Evolutionary conservation across 1,139 yeast genomes (phyloP).

Genomic region (Magnusiomyces tetraspermus): DNA sequence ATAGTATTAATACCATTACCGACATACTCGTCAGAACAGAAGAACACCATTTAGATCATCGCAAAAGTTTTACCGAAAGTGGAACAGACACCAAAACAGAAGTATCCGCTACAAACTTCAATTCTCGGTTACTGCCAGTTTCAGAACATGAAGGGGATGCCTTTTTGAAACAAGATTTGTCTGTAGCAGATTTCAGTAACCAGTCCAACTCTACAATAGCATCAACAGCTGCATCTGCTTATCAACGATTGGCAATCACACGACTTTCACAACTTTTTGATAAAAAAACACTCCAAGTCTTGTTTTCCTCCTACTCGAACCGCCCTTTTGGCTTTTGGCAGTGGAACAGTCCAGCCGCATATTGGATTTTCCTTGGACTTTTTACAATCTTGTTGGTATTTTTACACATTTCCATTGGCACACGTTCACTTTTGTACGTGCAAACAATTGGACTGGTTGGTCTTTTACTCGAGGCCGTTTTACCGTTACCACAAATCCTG

Average conservation of each 20-base stretch:
- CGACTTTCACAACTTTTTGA: neutral
- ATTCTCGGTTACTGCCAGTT: neutral
- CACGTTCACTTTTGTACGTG: constrained; percentile 37
- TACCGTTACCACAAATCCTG: constrained; percentile 83
- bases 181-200: no score
- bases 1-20: no score
- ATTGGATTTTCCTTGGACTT: constrained; percentile 57
- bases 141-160: neutral
- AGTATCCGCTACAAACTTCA: no score
- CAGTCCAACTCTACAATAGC: no score
- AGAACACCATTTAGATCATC: neutral
- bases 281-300: neutral
- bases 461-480: constrained; percentile 64
- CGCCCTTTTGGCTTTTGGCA: constrained; percentile 76
- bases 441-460: constrained; percentile 63
- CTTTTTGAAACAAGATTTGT: neutral
- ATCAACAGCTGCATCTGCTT: no score
- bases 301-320: constrained; percentile 21
- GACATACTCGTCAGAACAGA: neutral
- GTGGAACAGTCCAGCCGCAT: constrained; percentile 54
- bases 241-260: neutral
- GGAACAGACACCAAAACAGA: no score
- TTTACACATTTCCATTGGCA: constrained; percentile 40
- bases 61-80: neutral
- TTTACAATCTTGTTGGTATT: constrained; percentile 38